Evolutionary conservation across 1,284 basidiomycete species (phyloP).

Genomic region (Hortiboletus rubellus): DNA sequence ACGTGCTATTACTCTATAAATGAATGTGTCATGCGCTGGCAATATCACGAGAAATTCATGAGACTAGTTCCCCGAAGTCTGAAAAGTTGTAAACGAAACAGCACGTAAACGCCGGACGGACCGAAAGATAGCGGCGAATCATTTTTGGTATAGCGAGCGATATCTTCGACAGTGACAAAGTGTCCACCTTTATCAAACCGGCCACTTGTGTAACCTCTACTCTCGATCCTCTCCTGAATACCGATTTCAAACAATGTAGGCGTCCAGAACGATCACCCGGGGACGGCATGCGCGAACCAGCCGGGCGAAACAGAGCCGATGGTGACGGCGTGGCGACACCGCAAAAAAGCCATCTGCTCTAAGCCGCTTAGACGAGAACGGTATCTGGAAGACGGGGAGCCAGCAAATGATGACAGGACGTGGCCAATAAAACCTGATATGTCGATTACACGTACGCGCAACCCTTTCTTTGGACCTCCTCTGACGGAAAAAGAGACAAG

Average conservation of each 20-base stretch:
- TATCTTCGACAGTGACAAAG: neutral
- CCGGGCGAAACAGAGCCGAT: constrained; percentile 7
- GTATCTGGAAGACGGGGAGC: neutral
- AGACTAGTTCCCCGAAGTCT: constrained; percentile 5
- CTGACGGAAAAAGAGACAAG: constrained; percentile 3
- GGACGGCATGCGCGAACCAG: constrained; percentile 3
- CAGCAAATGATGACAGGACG: neutral
- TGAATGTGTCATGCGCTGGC: constrained; percentile 4
- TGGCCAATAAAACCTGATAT: constrained; percentile 13
- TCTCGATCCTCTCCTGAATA: neutral
- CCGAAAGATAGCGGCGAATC: neutral
- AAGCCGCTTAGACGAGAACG: neutral
- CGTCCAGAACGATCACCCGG: neutral
- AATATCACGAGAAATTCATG: neutral
- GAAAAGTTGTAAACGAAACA: neutral
- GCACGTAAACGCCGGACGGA: neutral
- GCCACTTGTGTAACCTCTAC: neutral
- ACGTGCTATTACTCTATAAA: constrained; percentile 9
- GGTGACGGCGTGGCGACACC: constrained; percentile 1
- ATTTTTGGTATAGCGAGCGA: neutral
- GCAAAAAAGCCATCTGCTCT: neutral
- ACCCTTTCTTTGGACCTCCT: too few relatives aligned
- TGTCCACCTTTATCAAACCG: neutral
- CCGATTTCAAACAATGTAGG: neutral
- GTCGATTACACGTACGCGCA: neutral